These are phyloP conservation scores for Trametes hirsuta DNA, from an alignment of 1,284 basidiomycete genomes.

Conservation along the genomic window DNA sequence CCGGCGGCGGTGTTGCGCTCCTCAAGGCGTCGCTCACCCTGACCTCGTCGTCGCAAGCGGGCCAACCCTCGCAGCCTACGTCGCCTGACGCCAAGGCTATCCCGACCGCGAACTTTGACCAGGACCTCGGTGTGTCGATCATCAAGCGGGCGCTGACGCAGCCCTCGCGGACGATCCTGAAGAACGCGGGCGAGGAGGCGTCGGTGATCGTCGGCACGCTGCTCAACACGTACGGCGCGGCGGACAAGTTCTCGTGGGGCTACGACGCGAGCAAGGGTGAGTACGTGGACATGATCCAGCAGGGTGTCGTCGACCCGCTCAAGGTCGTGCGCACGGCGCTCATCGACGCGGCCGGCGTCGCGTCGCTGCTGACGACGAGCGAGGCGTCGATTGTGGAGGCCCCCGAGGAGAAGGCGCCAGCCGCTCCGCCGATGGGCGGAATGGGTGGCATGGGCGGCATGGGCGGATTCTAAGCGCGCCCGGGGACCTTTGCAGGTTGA, in stretches of 20 bases:
- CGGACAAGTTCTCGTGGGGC: conserved; percentile 82
- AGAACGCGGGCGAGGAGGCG: conserved; percentile 95
- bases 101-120: conserved; percentile 93
- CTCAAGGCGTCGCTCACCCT: conserved; percentile 90
- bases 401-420: conserved; percentile 72
- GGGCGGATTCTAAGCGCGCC: conserved; percentile 36
- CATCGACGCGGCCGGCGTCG: conserved; percentile 88
- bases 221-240: conserved; percentile 64
- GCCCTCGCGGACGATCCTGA: conserved; percentile 88
- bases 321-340: conserved; percentile 93
- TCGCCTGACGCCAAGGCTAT: conserved; percentile 66
- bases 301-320: conserved; percentile 92
- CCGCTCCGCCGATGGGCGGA: conserved; percentile 53
- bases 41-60: conserved; percentile 53
- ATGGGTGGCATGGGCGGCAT: conserved; percentile 56
- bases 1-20: conserved; percentile 91
- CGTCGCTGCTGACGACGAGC: conserved; percentile 89
- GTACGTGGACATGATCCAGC: conserved; percentile 93
- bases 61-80: conserved; percentile 34
- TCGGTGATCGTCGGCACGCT: conserved; percentile 92
- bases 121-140: conserved; percentile 94
- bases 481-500: neutral
- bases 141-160: conserved; percentile 87
- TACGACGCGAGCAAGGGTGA: conserved; percentile 93
- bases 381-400: conserved; percentile 94